phyloP scores from a whole-genome alignment of 2,329 filamentous ascomycete genomes.

The Blastomyces gilchristii region DNA sequence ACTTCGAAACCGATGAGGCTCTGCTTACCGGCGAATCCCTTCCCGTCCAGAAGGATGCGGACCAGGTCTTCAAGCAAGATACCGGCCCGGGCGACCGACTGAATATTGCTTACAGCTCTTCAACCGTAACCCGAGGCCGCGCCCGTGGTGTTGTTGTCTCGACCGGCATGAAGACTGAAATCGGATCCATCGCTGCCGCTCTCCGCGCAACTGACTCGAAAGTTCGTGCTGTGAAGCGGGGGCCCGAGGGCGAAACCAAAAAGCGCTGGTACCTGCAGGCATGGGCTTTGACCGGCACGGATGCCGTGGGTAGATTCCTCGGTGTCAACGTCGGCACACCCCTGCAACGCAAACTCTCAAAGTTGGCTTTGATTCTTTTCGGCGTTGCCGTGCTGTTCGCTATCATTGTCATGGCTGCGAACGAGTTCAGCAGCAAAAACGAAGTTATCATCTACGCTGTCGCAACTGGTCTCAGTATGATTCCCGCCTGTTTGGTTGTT shows the following conservation, averaged over 20 bases:
- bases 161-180: slow-evolving; percentile 52
- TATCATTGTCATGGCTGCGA: slow-evolving; percentile 58
- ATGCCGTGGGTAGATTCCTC: slow-evolving; percentile 53
- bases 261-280: slow-evolving; percentile 45
- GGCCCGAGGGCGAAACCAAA: slow-evolving; percentile 40
- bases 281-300: slow-evolving; percentile 44
- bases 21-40: slow-evolving; percentile 54
- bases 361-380: slow-evolving; percentile 57
- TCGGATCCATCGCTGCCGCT: slow-evolving; percentile 53
- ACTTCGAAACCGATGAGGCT: slow-evolving; percentile 52
- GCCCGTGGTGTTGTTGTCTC: slow-evolving; percentile 51
- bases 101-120: slow-evolving; percentile 53
- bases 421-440: slow-evolving; percentile 43
- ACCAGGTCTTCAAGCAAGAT: slow-evolving; percentile 41
- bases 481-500: slow-evolving; percentile 53
- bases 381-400: slow-evolving; percentile 57
- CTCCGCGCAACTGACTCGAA: slow-evolving; percentile 51
- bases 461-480: slow-evolving; percentile 50
- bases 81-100: slow-evolving; percentile 51
- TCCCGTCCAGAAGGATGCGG: slow-evolving; percentile 45
- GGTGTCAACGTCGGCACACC: slow-evolving; percentile 61
- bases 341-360: slow-evolving; percentile 57
- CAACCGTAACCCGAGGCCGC: slow-evolving; percentile 52
- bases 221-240: slow-evolving; percentile 43
- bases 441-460: slow-evolving; percentile 58